A percentile compares a stretch with the other conserved stretches of the same genome.
phyloP scores from a whole-genome alignment of 2,329 filamentous ascomycete species.

The Hypoxylon sp. region DNA sequence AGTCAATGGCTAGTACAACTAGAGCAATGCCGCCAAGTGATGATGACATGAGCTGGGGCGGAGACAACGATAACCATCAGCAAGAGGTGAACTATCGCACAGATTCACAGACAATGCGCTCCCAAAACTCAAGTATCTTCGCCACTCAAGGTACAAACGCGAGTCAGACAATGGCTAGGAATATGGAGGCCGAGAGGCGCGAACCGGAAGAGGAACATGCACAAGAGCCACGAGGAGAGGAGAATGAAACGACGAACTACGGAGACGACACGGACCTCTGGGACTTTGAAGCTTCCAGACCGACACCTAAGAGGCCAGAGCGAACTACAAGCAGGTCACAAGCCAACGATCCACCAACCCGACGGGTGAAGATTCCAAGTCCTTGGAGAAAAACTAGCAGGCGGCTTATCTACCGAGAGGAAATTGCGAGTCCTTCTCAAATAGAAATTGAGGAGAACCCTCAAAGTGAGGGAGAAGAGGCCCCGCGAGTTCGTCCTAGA shows the following conservation, averaged over 20 bases:
- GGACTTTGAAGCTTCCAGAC: constrained; percentile 69
- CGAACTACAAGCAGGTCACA: constrained; percentile 42
- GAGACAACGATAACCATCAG: constrained; percentile 36
- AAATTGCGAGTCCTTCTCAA: constrained; percentile 53
- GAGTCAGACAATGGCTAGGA: constrained; percentile 34
- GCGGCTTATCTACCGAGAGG: constrained; percentile 54
- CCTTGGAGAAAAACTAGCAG: constrained; percentile 59
- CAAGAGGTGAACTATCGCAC: constrained; percentile 34
- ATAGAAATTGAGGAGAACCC: constrained; percentile 53
- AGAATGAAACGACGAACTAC: constrained; percentile 30
- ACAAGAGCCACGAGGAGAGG: constrained; percentile 29
- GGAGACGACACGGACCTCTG: constrained; percentile 66
- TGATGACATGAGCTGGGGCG: constrained; percentile 40
- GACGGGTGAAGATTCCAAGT: constrained; percentile 56
- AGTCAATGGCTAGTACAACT: constrained; percentile 42
- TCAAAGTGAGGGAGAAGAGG: constrained; percentile 48
- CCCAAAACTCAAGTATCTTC: constrained; percentile 38
- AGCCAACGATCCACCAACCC: constrained; percentile 42
- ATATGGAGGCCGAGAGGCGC: constrained; percentile 44
- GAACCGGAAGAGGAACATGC: constrained; percentile 40
- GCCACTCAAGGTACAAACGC: constrained; percentile 35
- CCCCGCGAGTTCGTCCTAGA: constrained; percentile 24
- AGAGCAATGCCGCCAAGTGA: constrained; percentile 41
- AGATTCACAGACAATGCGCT: constrained; percentile 31
- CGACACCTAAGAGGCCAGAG: constrained; percentile 55